Evolutionary conservation across 495 filamentous ascomycete genomes (phyloP).

Genomic region (Penicillium pancosmium): DNA sequence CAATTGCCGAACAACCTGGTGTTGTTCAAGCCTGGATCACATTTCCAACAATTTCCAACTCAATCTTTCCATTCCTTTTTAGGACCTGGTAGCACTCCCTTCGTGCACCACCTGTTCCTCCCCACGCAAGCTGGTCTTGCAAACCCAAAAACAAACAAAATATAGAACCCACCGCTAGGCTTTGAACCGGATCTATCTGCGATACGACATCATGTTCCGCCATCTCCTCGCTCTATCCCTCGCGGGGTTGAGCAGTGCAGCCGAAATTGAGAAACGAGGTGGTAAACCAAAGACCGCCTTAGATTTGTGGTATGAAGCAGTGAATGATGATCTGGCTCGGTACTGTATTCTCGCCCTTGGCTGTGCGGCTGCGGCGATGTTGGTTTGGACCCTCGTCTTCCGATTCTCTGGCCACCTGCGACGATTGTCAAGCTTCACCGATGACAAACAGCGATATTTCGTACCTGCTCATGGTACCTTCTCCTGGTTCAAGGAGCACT

Average conservation of each 20-base stretch:
- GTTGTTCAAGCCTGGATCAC: constrained; percentile 11
- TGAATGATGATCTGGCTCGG: constrained; percentile 44
- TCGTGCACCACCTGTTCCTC: constrained; percentile 5
- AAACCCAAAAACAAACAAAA: constrained; percentile 1
- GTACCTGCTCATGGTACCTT: constrained; percentile 45
- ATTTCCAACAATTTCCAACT: neutral
- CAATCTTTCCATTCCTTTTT: neutral
- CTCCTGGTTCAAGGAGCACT: constrained; percentile 73
- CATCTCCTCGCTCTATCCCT: constrained; percentile 28
- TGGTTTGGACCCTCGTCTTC: constrained; percentile 54
- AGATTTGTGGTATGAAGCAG: constrained; percentile 33
- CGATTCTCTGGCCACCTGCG: constrained; percentile 65
- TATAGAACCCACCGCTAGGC: neutral
- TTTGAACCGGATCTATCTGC: neutral
- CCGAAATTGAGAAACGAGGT: constrained; percentile 34
- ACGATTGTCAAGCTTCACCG: constrained; percentile 71
- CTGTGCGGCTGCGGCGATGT: constrained; percentile 50
- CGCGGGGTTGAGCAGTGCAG: constrained; percentile 32
- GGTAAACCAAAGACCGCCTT: constrained; percentile 16
- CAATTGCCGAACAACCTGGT: constrained; percentile 20
- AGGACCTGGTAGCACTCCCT: constrained; percentile 11
- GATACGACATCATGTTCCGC: constrained; percentile 14
- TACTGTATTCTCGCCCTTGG: constrained; percentile 52
- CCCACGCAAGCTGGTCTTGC: constrained; percentile 31
- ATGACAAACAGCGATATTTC: constrained; percentile 70